Evolutionary conservation across 2,329 filamentous ascomycete species (phyloP), one percentile per base, ranked within the genome.

Genomic region (Ophiostoma piceae): DNA sequence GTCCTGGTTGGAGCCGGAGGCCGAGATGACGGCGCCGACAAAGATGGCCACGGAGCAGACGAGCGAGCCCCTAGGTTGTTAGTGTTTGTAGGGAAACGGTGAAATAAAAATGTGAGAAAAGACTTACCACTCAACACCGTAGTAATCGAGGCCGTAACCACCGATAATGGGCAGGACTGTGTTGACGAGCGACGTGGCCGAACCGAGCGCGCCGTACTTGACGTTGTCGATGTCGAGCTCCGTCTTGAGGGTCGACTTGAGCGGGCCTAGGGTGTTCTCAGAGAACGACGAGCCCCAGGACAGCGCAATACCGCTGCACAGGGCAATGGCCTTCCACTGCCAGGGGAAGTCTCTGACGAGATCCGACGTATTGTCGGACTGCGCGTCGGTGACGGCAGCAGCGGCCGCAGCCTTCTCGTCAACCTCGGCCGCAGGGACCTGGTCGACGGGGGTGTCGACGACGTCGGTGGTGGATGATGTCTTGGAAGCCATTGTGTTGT

Each of bases 281-380:
- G 74, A 75, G 43, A 76, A 75, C 0, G 74, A 76, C 8, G 75
- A 76, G 32, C 74, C 75, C 72, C 73, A 75, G 19, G 75, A 76
- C 26, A 76, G 72, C 11, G 69, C 69, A 19, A 76, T 64, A 54
- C 74, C 74, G 43, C 74, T 74, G 26, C 67, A 35, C 14, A 76
- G 73, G 14, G 74, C 75, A 1, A 68, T 73, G 6, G 74, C 43
- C 51, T 75, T 75, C 74, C 74, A 75, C 2, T 69, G 54, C 68
- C 71, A 71, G 1, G 74, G 75, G 41, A 75, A 76, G 64, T 75
- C 74, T 12, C 22, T 37, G 1, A 66, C 37, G 35, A 22, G 14
- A n/a, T 65, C 62, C n/a, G 41, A 70, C 16, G 70, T 47, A 26
- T 72, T 51, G 7, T 70, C 57, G 5, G 71, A 57, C 7, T 71